Percentiles rank a stretch among this genome's conserved stretches.
Conservation (phyloP, 805 yeast species). For the Lachancea sp. region DNA sequence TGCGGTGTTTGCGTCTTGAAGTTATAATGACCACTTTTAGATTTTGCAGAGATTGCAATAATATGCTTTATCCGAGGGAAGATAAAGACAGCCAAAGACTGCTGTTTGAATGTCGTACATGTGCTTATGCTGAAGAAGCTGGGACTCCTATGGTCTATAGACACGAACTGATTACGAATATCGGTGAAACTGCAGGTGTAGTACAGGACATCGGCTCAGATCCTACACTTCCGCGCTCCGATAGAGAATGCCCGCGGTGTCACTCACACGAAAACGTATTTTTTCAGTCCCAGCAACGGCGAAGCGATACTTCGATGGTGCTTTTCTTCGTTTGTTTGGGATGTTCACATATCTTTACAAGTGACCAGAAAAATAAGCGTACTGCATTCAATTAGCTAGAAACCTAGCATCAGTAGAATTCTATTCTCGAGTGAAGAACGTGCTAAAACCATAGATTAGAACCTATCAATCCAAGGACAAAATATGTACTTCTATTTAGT, state of each 20-base stretch:
- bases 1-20: too few species aligned
- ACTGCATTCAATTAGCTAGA: slow-evolving; percentile 28
- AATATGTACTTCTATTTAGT: background rate
- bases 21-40: slow-evolving; percentile 78
- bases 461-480: background rate
- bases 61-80: slow-evolving; percentile 96
- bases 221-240: slow-evolving; percentile 96
- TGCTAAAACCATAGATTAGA: background rate
- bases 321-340: slow-evolving; percentile 85
- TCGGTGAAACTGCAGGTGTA: slow-evolving; percentile 93
- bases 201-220: slow-evolving; percentile 93
- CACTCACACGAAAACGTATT: slow-evolving; percentile 86
- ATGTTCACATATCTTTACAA: slow-evolving; percentile 64
- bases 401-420: too few species aligned
- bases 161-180: slow-evolving; percentile 85
- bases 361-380: slow-evolving; percentile 34
- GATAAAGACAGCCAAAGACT: slow-evolving; percentile 68
- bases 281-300: slow-evolving; percentile 92
- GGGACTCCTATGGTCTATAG: slow-evolving; percentile 82
- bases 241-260: slow-evolving; percentile 89
- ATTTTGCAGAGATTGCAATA: slow-evolving; percentile 93
- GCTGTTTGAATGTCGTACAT: slow-evolving; percentile 88
- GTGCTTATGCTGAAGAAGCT: slow-evolving; percentile 89
- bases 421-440: too few species aligned
- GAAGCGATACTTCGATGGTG: slow-evolving; percentile 93